A percentile compares a stretch with the other conserved stretches of the same genome.
Evolutionary conservation across 2,329 filamentous ascomycete genomes (phyloP).

Genomic region (Cadophora malorum): DNA sequence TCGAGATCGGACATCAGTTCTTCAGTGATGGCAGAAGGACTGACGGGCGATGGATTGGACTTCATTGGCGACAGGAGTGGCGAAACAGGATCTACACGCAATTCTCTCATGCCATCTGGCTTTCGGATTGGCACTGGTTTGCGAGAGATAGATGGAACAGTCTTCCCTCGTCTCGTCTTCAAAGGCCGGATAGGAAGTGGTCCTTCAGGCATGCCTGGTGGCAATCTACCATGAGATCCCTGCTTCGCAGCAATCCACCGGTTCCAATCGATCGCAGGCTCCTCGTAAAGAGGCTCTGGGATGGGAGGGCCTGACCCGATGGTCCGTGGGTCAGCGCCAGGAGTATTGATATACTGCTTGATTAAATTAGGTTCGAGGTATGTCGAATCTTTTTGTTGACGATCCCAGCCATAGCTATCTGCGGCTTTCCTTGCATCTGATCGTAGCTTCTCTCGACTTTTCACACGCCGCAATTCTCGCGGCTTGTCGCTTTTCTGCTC

Average conservation of each 20-base stretch:
- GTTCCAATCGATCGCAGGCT: conserved; percentile 27
- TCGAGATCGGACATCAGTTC: neutral
- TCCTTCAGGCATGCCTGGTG: conserved; percentile 15
- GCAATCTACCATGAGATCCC: conserved; percentile 24
- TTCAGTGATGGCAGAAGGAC: neutral
- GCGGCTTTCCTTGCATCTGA: conserved; percentile 22
- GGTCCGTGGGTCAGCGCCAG: conserved; percentile 13
- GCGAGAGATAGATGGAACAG: neutral
- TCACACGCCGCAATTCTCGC: neutral
- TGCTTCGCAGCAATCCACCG: conserved; percentile 24
- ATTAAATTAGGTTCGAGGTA: conserved; percentile 18
- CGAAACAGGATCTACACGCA: neutral
- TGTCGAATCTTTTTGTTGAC: neutral
- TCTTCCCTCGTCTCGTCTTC: neutral
- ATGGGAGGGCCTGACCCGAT: neutral
- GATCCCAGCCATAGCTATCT: conserved; percentile 24
- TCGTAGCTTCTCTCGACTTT: conserved; percentile 8
- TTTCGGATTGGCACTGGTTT: neutral
- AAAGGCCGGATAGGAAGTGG: conserved; percentile 16
- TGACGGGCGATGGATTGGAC: neutral
- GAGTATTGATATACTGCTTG: conserved; percentile 3
- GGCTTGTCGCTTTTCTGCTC: neutral
- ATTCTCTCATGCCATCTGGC: neutral
- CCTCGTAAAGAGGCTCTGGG: conserved; percentile 10
- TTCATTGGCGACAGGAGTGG: neutral